Percentiles rank a stretch among this genome's conserved stretches.
These are phyloP conservation scores for Dendrobium huoshanense DNA, from an alignment of 106 monocot genomes.

Conservation along the genomic window DNA sequence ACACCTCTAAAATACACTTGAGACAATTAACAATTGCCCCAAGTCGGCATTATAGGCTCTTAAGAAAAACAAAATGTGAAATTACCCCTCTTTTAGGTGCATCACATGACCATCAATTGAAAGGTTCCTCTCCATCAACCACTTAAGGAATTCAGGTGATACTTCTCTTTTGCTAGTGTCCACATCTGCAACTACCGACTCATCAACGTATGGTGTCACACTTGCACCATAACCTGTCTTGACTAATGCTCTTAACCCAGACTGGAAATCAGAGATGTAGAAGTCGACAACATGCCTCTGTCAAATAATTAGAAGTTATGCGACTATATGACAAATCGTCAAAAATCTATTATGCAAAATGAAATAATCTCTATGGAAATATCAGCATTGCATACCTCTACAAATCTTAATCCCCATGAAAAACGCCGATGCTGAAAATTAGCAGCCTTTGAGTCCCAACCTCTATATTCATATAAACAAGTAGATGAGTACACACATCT, in stretches of 20 bases:
- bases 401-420: constrained; percentile 34
- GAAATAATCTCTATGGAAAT: not conserved
- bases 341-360: not conserved
- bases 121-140: constrained; percentile 46
- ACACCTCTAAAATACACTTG: not conserved
- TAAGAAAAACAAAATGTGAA: not conserved
- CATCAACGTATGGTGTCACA: constrained; percentile 49
- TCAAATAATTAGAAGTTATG: not conserved
- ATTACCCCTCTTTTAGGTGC: constrained; percentile 60
- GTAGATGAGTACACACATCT: constrained; percentile 53
- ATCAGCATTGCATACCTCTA: constrained; percentile 17
- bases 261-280: constrained; percentile 61
- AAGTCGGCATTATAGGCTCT: not conserved
- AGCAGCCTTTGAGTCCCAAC: constrained; percentile 33
- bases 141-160: constrained; percentile 33
- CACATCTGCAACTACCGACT: constrained; percentile 34
- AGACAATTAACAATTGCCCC: not conserved
- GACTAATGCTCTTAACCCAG: constrained; percentile 49
- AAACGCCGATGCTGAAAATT: constrained; percentile 22
- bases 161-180: constrained; percentile 37
- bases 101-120: constrained; percentile 46
- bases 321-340: not conserved
- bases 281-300: constrained; percentile 57
- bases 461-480: constrained; percentile 46
- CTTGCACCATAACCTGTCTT: constrained; percentile 50